phyloP scores from a whole-genome alignment of 208 protist genomes.

The Trypanosoma congolense region DNA sequence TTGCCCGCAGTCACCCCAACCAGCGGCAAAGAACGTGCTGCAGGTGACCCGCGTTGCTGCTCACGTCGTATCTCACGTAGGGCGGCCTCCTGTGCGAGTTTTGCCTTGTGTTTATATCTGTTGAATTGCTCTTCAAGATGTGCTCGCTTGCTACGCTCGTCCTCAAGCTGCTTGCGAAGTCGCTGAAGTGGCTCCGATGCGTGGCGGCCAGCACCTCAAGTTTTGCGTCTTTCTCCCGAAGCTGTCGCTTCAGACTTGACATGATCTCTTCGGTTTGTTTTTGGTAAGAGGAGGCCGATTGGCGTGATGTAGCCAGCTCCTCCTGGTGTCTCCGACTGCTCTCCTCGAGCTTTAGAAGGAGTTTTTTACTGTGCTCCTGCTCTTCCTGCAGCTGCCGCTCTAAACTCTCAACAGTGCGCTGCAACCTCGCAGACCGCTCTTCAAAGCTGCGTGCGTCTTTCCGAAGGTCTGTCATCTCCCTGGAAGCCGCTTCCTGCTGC shows the following conservation, averaged over 20 bases:
- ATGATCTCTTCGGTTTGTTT: constrained; percentile 53
- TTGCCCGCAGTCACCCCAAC: background rate
- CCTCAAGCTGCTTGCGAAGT: constrained; percentile 75
- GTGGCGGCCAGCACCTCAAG: constrained; percentile 60
- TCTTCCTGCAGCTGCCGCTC: constrained; percentile 48
- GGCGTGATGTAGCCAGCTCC: constrained; percentile 40
- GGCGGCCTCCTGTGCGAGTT: constrained; percentile 73
- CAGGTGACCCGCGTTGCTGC: constrained; percentile 45
- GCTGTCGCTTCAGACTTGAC: constrained; percentile 64
- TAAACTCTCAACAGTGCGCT: constrained; percentile 46
- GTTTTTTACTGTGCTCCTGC: constrained; percentile 40
- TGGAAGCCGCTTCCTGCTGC: constrained; percentile 21
- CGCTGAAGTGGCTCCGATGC: constrained; percentile 64
- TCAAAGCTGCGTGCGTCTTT: constrained; percentile 46
- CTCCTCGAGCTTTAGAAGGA: constrained; percentile 39
- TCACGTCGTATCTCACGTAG: constrained; percentile 70
- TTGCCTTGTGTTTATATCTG: constrained; percentile 64
- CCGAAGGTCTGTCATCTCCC: constrained; percentile 30
- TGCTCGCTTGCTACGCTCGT: constrained; percentile 72
- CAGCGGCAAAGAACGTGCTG: constrained; percentile 5
- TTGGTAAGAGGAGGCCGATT: constrained; percentile 36
- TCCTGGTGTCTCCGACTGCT: constrained; percentile 39
- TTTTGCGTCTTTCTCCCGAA: constrained; percentile 73
- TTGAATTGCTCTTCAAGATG: constrained; percentile 67
- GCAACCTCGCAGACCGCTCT: constrained; percentile 48